Percentiles rank a stretch among this genome's conserved stretches.
Conservation (phyloP, 163 green algal species). For the Scenedesmus sp. region DNA sequence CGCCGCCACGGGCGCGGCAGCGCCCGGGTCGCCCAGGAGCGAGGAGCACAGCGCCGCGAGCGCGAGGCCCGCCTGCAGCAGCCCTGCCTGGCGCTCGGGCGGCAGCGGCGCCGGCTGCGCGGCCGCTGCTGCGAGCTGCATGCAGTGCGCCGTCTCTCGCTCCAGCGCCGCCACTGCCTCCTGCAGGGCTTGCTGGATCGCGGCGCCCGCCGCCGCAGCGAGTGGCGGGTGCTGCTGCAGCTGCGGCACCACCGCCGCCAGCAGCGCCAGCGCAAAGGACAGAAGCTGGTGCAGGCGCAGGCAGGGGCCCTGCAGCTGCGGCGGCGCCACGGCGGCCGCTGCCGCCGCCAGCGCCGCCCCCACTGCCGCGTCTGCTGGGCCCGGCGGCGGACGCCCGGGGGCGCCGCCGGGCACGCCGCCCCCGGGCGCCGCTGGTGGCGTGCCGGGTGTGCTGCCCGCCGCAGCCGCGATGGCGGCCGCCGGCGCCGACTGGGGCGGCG, state of each 20-base stretch:
- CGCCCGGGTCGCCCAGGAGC: conserved; percentile 15
- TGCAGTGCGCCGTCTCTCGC: neutral
- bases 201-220: neutral
- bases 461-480: neutral
- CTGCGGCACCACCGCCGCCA: neutral
- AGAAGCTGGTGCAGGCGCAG: conserved; percentile 24
- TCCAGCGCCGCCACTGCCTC: neutral
- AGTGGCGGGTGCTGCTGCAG: neutral
- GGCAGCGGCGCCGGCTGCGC: neutral
- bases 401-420: no score
- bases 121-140: neutral
- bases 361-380: conserved; percentile 15
- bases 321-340: conserved; percentile 12
- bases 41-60: conserved; percentile 3
- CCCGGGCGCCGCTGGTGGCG: neutral
- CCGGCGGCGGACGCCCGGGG: no score
- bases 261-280: neutral
- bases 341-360: conserved; percentile 7
- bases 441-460: neutral
- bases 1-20: neutral
- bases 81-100: neutral
- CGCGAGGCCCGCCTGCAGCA: conserved; percentile 11
- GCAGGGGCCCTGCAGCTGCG: conserved; percentile 22
- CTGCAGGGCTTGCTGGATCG: neutral
- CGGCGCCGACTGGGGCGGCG: neutral